Percentiles rank a stretch among this genome's conserved stretches.
phyloP scores from a whole-genome alignment of 257 asterid species.

The Nicotiana otophora region DNA sequence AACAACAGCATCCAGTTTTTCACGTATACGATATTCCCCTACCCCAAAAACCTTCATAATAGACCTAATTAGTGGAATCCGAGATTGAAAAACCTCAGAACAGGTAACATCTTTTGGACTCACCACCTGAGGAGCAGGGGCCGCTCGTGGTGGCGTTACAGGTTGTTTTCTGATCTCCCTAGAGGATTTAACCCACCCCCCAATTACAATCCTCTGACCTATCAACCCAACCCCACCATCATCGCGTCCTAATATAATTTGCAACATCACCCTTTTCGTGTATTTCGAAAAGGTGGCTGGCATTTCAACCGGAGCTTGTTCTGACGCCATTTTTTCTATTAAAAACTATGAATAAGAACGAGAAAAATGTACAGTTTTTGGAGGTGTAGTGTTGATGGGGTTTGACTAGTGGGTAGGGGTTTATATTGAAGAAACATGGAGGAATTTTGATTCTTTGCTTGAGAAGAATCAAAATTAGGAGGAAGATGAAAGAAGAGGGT shows the following conservation, averaged over 20 bases:
- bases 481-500: conserved; percentile 28
- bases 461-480: conserved; percentile 11
- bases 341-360: not conserved
- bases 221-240: conserved; percentile 53
- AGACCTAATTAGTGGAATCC: conserved; percentile 53
- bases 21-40: conserved; percentile 40
- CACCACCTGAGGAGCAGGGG: conserved; percentile 15
- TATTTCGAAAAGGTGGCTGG: conserved; percentile 42
- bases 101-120: conserved; percentile 49
- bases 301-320: conserved; percentile 32
- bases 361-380: not conserved
- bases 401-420: conserved; percentile 11
- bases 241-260: conserved; percentile 37
- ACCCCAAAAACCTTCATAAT: conserved; percentile 55
- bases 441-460: conserved; percentile 48
- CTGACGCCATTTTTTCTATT: conserved; percentile 35
- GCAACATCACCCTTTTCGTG: conserved; percentile 56
- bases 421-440: conserved; percentile 16
- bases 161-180: conserved; percentile 54
- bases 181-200: conserved; percentile 91
- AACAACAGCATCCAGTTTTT: conserved; percentile 37
- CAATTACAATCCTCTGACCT: conserved; percentile 60
- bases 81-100: conserved; percentile 51
- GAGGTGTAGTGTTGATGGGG: conserved; percentile 15
- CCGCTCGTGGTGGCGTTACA: not conserved